Evolutionary conservation across 805 yeast genomes (phyloP), one percentile per base, ranked within the genome.

Genomic region (Saturnispora hagleri): DNA sequence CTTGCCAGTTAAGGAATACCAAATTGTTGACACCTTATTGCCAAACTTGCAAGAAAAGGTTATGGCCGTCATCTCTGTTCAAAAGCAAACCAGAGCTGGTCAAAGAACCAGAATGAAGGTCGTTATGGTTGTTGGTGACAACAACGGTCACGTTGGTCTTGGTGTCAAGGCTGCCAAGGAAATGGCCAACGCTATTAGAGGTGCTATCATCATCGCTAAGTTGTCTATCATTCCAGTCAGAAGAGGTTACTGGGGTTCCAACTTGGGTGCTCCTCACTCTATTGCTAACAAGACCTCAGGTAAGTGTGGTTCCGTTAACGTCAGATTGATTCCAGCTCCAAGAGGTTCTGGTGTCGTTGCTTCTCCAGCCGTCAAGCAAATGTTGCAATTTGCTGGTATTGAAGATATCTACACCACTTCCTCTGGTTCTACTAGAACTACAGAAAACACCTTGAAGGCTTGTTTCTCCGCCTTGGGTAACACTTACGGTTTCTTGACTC

Each of bases 71-170:
- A 85, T 91, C 82, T 95, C 99, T 66, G 99, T 93, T 68, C 99
- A 93, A 81, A 93, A 93, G 86, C 99, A 93, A 81, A 93, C 99
- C 84, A 84, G 96, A 80, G 99, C 99, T 71, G 99, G 99, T 89
- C 99, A 93, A 84, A 91, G 99, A 85, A 93, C 98, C 80, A 89
- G 99, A 84, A 90, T 93, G 86, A 95, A 95, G 93, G 99, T 98
- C 77, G 96, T 93, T 72, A 98, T 93, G 73, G 89, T 93, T 72
- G 89, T 93, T 74, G 99, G 99, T 82, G 99, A 93, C 82, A 80
- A 90, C 72, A 89, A 89, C 89, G 99, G 99, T 76, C 99, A 93
- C 84, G 97, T 93, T 79, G 99, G 99, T 88, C 86, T 93, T 74
- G 99, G 99, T 82, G 89, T 93, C 82, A 93, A 93, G 89, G 91